Evolutionary conservation across 495 filamentous ascomycete species (phyloP).

Genomic region (Corynascus novoguineensis): DNA sequence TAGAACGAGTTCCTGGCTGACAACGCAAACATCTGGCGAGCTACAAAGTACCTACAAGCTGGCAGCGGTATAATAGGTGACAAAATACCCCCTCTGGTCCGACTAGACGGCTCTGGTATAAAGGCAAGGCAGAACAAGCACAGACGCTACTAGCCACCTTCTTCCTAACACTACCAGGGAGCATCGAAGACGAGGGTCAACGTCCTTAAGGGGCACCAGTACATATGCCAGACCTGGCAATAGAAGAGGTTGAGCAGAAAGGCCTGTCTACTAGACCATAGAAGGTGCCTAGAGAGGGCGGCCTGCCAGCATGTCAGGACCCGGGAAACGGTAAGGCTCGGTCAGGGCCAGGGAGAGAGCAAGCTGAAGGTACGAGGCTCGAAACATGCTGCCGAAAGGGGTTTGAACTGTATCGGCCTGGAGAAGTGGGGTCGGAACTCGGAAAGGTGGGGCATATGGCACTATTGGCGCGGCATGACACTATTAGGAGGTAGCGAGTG

Average conservation of each 20-base stretch:
- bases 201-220: neutral
- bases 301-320: neutral
- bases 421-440: too few species aligned
- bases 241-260: neutral
- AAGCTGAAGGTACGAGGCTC: too few species aligned
- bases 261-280: neutral
- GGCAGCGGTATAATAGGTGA: neutral
- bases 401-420: too few species aligned
- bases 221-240: neutral
- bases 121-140: conserved; percentile 1
- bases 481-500: too few species aligned
- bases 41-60: conserved; percentile 4
- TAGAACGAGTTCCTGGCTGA: conserved; percentile 3
- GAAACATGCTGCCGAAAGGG: too few species aligned
- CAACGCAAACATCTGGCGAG: conserved; percentile 3
- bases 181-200: conserved; percentile 4
- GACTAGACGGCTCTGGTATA: neutral
- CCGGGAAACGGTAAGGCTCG: too few species aligned
- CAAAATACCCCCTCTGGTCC: neutral
- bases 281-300: neutral
- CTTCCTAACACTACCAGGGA: neutral
- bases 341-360: too few species aligned
- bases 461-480: too few species aligned
- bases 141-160: neutral
- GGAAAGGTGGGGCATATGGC: too few species aligned